Evolutionary conservation across 2,329 filamentous ascomycete species (phyloP).

Genomic region (Diaporthe ilicicola): DNA sequence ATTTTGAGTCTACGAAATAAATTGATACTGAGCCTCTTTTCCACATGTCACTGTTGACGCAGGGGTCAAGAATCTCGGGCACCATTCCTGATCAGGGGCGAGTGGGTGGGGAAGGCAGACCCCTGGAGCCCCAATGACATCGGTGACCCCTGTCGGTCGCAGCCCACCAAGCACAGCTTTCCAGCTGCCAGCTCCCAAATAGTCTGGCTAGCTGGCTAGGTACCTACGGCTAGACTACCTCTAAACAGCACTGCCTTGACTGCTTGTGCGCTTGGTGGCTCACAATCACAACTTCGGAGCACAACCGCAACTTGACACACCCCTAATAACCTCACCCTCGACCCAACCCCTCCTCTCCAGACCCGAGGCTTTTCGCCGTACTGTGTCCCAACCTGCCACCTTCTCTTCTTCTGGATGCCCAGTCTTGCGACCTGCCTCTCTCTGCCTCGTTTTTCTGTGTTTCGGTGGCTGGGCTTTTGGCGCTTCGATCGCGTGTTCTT

Average conservation of each 20-base stretch:
- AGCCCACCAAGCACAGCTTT: slow-evolving; percentile 19
- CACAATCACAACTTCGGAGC: background rate
- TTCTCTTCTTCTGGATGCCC: slow-evolving; percentile 6
- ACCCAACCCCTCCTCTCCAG: slow-evolving; percentile 1
- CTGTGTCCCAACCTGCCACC: slow-evolving; percentile 16
- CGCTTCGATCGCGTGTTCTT: slow-evolving; percentile 24
- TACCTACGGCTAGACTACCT: too few species aligned
- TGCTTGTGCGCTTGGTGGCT: slow-evolving; percentile 3
- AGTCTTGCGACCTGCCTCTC: slow-evolving; percentile 20
- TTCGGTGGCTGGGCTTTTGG: slow-evolving; percentile 19
- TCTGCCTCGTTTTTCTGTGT: background rate
- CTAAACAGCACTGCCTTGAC: too few species aligned
- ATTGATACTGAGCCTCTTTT: background rate
- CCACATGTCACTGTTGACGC: slow-evolving; percentile 3
- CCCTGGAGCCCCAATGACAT: slow-evolving; percentile 18
- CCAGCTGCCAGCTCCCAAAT: slow-evolving; percentile 13
- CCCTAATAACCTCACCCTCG: slow-evolving; percentile 15
- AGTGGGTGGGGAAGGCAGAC: slow-evolving; percentile 12
- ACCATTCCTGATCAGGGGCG: slow-evolving; percentile 20
- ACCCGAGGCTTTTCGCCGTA: slow-evolving; percentile 14
- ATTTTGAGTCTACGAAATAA: too few species aligned
- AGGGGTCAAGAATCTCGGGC: slow-evolving; percentile 18
- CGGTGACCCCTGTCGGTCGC: slow-evolving; percentile 20
- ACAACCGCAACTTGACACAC: slow-evolving; percentile 10
- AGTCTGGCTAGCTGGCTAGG: background rate